Evolutionary conservation across 495 filamentous ascomycete genomes (phyloP).

Genomic region (Beverwykella pulmonaria): DNA sequence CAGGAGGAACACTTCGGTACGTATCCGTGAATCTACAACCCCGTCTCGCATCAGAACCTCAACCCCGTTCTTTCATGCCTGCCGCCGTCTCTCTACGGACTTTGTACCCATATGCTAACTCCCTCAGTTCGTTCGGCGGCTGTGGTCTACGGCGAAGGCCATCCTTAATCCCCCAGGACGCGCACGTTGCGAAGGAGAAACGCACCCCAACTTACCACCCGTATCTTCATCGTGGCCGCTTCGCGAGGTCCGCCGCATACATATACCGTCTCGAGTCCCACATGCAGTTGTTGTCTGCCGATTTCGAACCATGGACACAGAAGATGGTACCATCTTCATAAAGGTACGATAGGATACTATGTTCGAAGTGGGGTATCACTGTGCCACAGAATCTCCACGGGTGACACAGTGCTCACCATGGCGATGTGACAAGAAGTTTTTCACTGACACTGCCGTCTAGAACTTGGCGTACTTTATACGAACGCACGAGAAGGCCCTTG

Average conservation of each 20-base stretch:
- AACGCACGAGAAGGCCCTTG: constrained; percentile 94
- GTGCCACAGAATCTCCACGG: no score
- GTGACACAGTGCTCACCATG: no score
- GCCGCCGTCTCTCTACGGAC: background rate
- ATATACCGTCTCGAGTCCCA: constrained; percentile 18
- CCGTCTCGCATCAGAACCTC: constrained; percentile 17
- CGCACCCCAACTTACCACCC: constrained; percentile 15
- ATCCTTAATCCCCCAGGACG: background rate
- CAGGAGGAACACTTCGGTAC: constrained; percentile 25
- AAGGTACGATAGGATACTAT: constrained; percentile 35
- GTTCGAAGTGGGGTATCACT: no score
- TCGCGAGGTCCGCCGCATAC: background rate
- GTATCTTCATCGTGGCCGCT: constrained; percentile 19
- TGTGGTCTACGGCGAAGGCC: constrained; percentile 16
- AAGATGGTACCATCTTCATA: constrained; percentile 45
- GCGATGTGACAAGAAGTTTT: no score
- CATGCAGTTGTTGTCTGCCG: constrained; percentile 25
- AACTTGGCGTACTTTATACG: constrained; percentile 94
- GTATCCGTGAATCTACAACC: background rate
- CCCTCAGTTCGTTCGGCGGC: constrained; percentile 18
- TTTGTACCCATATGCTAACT: constrained; percentile 9
- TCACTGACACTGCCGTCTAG: constrained; percentile 52
- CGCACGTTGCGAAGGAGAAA: constrained; percentile 24
- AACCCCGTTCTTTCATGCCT: background rate
- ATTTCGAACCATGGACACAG: constrained; percentile 39